phyloP scores from a whole-genome alignment of 2,329 filamentous ascomycete species.

The Claviceps fusiformis region DNA sequence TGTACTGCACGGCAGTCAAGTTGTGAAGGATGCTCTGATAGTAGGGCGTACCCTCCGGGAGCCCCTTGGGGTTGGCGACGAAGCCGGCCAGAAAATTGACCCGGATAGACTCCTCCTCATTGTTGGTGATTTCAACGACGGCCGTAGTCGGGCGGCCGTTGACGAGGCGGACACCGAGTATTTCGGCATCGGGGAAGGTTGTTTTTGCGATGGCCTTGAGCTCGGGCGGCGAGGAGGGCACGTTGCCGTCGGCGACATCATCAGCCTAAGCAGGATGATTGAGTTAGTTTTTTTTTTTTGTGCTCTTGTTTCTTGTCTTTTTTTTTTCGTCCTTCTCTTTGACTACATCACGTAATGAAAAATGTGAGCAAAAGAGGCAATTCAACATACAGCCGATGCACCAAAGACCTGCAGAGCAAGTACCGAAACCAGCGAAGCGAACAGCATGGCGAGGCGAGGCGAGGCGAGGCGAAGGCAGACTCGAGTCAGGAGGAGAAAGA shows the following conservation, averaged over 20 bases:
- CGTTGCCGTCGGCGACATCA: constrained; percentile 2
- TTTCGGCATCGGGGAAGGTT: constrained; percentile 56
- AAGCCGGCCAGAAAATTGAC: constrained; percentile 66
- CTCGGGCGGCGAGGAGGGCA: constrained; percentile 1
- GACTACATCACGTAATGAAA: neutral
- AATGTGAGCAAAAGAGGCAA: neutral
- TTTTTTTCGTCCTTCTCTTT: neutral
- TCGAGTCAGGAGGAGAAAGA: neutral
- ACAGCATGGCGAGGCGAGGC: constrained; percentile 2
- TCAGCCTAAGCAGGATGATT: constrained; percentile 2
- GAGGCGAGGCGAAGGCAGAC: neutral
- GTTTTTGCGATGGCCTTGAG: constrained; percentile 45
- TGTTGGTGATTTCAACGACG: constrained; percentile 70
- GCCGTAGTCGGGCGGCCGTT: constrained; percentile 81
- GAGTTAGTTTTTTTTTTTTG: neutral
- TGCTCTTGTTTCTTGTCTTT: neutral
- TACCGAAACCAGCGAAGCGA: constrained; percentile 5
- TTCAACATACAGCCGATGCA: constrained; percentile 2
- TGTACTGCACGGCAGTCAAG: constrained; percentile 64
- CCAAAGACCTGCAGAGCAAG: constrained; percentile 6
- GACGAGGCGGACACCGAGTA: constrained; percentile 90
- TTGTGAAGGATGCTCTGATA: constrained; percentile 60
- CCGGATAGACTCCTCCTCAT: constrained; percentile 61
- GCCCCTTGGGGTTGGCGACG: constrained; percentile 45
- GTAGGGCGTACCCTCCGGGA: constrained; percentile 29